Conservation (phyloP, 1,284 basidiomycete genomes). For the Amylostereum areolatum region DNA sequence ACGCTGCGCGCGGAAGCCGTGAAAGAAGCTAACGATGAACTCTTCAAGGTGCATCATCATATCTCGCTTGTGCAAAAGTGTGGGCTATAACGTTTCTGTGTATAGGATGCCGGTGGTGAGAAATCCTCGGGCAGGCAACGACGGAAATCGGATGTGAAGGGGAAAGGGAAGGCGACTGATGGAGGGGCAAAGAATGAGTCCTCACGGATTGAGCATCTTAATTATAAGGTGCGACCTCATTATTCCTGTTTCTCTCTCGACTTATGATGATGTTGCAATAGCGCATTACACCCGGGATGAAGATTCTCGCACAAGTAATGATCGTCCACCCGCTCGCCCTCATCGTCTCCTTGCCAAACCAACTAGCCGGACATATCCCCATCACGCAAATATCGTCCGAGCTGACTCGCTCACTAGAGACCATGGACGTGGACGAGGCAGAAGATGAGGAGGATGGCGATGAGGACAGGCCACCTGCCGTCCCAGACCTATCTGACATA, state of each 20-base stretch:
- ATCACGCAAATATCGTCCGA: slow-evolving; percentile 91
- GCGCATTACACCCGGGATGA: slow-evolving; percentile 83
- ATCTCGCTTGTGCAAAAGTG: background rate
- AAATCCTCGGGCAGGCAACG: slow-evolving; percentile 32
- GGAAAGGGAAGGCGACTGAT: slow-evolving; percentile 23
- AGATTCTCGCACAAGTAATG: slow-evolving; percentile 82
- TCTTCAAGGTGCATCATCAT: slow-evolving; percentile 52
- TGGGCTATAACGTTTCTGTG: too few species aligned
- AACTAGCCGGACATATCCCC: slow-evolving; percentile 91
- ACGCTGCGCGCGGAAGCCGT: slow-evolving; percentile 79
- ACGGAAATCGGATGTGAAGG: slow-evolving; percentile 45
- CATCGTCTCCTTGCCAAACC: slow-evolving; percentile 90
- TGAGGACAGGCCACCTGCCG: slow-evolving; percentile 19
- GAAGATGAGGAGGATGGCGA: slow-evolving; percentile 32
- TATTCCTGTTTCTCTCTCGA: background rate
- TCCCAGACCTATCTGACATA: slow-evolving; percentile 52
- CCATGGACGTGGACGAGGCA: slow-evolving; percentile 50
- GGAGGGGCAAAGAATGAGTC: slow-evolving; percentile 37
- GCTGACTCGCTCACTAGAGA: slow-evolving; percentile 70
- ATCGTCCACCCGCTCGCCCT: slow-evolving; percentile 88
- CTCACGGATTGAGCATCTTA: slow-evolving; percentile 84
- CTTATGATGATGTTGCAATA: slow-evolving; percentile 23
- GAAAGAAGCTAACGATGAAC: slow-evolving; percentile 78
- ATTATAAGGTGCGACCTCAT: slow-evolving; percentile 74
- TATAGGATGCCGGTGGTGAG: too few species aligned